Base-by-base conservation (phyloP, 2,329 filamentous ascomycete genomes). In the Pyrenochaeta sp. region DNA sequence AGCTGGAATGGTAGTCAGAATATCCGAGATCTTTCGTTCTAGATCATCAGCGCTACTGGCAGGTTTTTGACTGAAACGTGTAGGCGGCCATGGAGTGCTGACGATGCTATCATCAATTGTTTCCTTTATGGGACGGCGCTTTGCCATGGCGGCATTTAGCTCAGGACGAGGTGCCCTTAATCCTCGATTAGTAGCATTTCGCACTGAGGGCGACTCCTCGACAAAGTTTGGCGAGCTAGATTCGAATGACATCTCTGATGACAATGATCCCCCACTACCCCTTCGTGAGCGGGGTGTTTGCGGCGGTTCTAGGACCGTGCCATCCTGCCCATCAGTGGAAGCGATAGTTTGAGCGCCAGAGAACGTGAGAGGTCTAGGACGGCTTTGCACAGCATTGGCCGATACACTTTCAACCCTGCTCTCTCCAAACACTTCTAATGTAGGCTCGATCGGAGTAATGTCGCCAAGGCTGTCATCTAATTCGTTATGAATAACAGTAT, bases 1-100 rank as follows among this genome's bases (percentile, higher is more conserved):
- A 29, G 89, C 88, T 1, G 92, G 91, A 57, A 96, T 90, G 17
- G 84, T 89, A 52, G 87, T 86, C 33, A 96, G 83, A 51, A 96
- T 90, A 45, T 90, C 86, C 67, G 86, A 90, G 43, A 96, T 93
- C 70, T 93, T 91, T 58, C 88, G 86, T 61, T 92, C 90, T 12
- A 96, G 81, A 50, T 91, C 85, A 60, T 91, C 87, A 9, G 65
- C 68, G 27, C 66, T 72, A 31, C 56, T 67, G 9, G 59, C 45
- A 23, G 58, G 48, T 35, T 66, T 68, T 32, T 72, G 68, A 11
- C 54, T 61, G 49, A 75, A 75, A 21, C 71, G 68, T 18, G 71
- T 71, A 15, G 73, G 73, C 14, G 72, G 73, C 73, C 73, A 75
- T 30, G 72, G 71, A 9, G 67, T 54, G 35, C 54, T 66, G 7